Conservation (phyloP, 805 yeast genomes). For the Cyberlindnera galapagoensis region DNA sequence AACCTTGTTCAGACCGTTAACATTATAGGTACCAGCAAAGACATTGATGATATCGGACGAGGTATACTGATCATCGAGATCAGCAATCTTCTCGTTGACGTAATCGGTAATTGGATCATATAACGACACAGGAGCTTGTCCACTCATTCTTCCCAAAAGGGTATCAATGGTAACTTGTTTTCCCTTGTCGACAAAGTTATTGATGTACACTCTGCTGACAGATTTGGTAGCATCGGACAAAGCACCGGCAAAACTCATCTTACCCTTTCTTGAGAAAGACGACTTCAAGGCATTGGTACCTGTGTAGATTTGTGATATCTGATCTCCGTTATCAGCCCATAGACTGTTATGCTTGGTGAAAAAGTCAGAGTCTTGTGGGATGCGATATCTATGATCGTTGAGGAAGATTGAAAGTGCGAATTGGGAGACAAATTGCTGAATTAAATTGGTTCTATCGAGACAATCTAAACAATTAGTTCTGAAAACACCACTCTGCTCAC, state of each 20-base stretch:
- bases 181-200: conserved; percentile 88
- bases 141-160: conserved; percentile 72
- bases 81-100: conserved; percentile 57
- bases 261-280: conserved; percentile 89
- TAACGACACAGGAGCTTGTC: conserved; percentile 62
- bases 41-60: conserved; percentile 52
- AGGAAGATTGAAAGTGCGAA: conserved; percentile 57
- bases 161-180: conserved; percentile 88
- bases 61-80: conserved; percentile 42
- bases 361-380: conserved; percentile 43
- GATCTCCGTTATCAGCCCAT: conserved; percentile 99
- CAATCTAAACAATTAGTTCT: conserved; percentile 94
- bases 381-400: conserved; percentile 32
- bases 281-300: conserved; percentile 97
- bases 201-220: conserved; percentile 90
- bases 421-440: conserved; percentile 76
- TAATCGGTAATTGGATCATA: conserved; percentile 87
- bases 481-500: conserved; percentile 86
- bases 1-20: conserved; percentile 61
- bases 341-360: conserved; percentile 72
- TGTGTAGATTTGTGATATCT: conserved; percentile 89
- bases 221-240: conserved; percentile 96
- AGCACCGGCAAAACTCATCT: conserved; percentile 95
- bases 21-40: conserved; percentile 81
- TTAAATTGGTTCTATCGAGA: conserved; percentile 86